Conservation (phyloP, 2,329 filamentous ascomycete species). For the Hymenoscyphus infarciens region DNA sequence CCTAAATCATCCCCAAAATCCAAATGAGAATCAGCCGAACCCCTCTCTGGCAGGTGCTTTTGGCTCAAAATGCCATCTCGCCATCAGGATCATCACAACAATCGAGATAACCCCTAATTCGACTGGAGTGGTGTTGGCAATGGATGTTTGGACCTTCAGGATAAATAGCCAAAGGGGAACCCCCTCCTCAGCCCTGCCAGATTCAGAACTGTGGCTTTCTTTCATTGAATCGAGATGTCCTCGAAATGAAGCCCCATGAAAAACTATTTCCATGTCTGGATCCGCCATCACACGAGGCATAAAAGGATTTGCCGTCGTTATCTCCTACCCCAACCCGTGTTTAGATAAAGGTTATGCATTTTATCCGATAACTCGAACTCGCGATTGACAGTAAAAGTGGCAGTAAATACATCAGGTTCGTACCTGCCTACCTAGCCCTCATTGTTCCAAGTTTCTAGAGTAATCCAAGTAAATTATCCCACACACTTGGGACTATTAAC, state of each 20-base stretch:
- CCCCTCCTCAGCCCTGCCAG: background rate
- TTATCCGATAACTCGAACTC: background rate
- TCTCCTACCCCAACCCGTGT: background rate
- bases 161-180: background rate
- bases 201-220: background rate
- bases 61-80: background rate
- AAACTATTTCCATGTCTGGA: background rate
- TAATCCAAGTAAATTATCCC: no score
- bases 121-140: background rate
- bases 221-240: background rate
- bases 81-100: background rate
- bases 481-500: no score
- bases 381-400: no score
- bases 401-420: no score
- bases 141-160: background rate
- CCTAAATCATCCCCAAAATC: background rate
- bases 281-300: background rate
- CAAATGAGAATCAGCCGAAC: background rate
- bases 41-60: background rate
- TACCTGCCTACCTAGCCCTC: no score
- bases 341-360: background rate
- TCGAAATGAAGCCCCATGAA: background rate
- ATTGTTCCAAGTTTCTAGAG: no score
- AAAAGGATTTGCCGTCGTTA: slow-evolving; percentile 1
- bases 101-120: background rate